Conservation (phyloP, 768 basidiomycete genomes). For the Peribolospora kevripleyi region DNA sequence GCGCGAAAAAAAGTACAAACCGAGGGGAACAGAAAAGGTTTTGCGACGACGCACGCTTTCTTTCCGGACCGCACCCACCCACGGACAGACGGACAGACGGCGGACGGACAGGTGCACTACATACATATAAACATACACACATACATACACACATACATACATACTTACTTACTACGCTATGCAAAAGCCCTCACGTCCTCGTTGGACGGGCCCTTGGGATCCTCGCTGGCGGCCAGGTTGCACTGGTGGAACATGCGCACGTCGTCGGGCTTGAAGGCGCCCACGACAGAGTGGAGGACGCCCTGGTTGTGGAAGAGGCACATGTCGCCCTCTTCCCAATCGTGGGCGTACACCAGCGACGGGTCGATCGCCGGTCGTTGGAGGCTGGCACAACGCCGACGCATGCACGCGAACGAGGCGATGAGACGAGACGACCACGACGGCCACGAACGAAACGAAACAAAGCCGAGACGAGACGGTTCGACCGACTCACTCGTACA, state of each 20-base stretch:
- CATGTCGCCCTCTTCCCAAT: slow-evolving; percentile 56
- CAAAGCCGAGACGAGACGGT: slow-evolving; percentile 54
- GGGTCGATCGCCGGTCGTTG: not conserved
- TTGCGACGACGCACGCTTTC: no score
- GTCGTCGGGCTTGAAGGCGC: slow-evolving; percentile 36
- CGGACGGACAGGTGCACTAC: no score
- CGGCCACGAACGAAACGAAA: not conserved
- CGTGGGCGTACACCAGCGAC: slow-evolving; percentile 63
- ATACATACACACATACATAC: slow-evolving; percentile 8
- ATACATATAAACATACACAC: not conserved
- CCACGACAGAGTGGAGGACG: slow-evolving; percentile 52
- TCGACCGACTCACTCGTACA: slow-evolving; percentile 72
- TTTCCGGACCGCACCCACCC: no score
- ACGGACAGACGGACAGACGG: no score
- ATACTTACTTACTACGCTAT: slow-evolving; percentile 25
- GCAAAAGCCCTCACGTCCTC: slow-evolving; percentile 31
- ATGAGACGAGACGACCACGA: not conserved
- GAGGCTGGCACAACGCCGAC: not conserved
- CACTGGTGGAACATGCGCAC: slow-evolving; percentile 23
- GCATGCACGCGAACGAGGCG: not conserved
- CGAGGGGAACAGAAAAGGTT: no score
- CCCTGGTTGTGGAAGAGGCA: slow-evolving; percentile 73
- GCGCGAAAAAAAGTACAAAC: no score
- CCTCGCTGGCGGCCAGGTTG: slow-evolving; percentile 58
- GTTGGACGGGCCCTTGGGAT: slow-evolving; percentile 40